Evolutionary conservation across 345 rosid genomes (phyloP).

Genomic region (Sisymbrium altissimum): DNA sequence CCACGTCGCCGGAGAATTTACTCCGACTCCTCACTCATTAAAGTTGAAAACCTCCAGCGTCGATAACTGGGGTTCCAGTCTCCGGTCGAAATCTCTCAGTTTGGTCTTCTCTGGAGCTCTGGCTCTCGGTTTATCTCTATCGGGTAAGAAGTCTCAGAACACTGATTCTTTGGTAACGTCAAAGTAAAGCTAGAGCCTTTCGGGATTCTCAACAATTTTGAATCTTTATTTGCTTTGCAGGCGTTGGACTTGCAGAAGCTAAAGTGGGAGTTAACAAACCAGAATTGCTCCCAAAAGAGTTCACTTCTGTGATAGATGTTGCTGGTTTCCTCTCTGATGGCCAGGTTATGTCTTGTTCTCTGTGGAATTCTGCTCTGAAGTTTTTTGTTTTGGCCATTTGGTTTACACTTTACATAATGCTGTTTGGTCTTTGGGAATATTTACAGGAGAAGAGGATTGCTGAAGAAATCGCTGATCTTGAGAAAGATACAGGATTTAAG

Average conservation of each 20-base stretch:
- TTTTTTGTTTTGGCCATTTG: neutral
- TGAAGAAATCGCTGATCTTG: slow-evolving; percentile 62
- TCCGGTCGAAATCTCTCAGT: slow-evolving; percentile 54
- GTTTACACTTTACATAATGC: neutral
- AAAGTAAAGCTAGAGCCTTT: neutral
- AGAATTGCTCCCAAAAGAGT: slow-evolving; percentile 81
- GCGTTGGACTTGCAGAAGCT: slow-evolving; percentile 59
- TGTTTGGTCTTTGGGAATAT: neutral
- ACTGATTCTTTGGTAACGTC: neutral
- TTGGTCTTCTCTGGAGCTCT: slow-evolving; percentile 65
- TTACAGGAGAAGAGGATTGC: slow-evolving; percentile 77
- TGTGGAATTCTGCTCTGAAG: neutral
- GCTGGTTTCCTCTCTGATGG: slow-evolving; percentile 94
- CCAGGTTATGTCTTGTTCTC: slow-evolving; percentile 44
- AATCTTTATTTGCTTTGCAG: slow-evolving; percentile 23
- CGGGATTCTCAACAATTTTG: neutral
- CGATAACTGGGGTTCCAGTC: slow-evolving; percentile 38
- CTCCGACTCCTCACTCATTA: slow-evolving; percentile 29
- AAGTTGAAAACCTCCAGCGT: slow-evolving; percentile 16
- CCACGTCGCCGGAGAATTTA: neutral
- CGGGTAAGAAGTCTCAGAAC: slow-evolving; percentile 8
- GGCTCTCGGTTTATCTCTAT: slow-evolving; percentile 51
- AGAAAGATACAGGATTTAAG: slow-evolving; percentile 86
- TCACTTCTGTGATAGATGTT: slow-evolving; percentile 76
- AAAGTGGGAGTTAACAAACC: slow-evolving; percentile 92